Evolutionary conservation across 257 asterid genomes (phyloP), one percentile per base, ranked within the genome.

Genomic region (Nicotiana sylvestris): DNA sequence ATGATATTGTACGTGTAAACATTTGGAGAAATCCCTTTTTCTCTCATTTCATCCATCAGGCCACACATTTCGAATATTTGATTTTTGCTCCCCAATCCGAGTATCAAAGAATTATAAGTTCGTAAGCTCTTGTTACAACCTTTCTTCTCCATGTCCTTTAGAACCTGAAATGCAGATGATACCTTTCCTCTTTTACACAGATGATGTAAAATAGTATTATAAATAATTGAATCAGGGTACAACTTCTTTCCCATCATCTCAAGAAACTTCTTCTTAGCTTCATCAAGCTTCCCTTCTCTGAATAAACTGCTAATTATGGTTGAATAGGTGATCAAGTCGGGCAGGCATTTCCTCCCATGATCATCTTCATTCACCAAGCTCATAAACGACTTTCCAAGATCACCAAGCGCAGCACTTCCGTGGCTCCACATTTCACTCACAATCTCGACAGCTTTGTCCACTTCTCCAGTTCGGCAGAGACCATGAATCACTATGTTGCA

Each of bases 401-500:
- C 85, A 46, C 99, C 98, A 80, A 94, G 95, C 81, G 98, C 95
- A 81, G 96, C 96, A 89, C 94, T 95, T 87, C 99, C 98, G 65
- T 91, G 97, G 87, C 72, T 90, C 99, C 99, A 95, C 97, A 95
- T 92, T 82, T 96, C 95, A 77, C 88, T 84, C 82, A 88, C 93
- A 83, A 94, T 95, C 84, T 94, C 95, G 89, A 90, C 92, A 67
- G 99, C 99, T 88, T 90, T 94, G 83, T 94, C 97, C 56, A 96
- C 90, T 81, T 92, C 89, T 82, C 97, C 94, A 43, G 78, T 91
- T 90, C 83, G 91, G 83, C 97, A 96, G 51, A 96, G 89, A 82
- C 98, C 98, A 88, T 91, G 90, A 88, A 96, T 89, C 87, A 96
- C 97, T 82, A 94, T 93, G 86, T 96, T 96, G 88, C 99, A 96